Base-by-base conservation (phyloP, 371 early-diverging fungal species). In the Lichtheimia corymbifera region DNA sequence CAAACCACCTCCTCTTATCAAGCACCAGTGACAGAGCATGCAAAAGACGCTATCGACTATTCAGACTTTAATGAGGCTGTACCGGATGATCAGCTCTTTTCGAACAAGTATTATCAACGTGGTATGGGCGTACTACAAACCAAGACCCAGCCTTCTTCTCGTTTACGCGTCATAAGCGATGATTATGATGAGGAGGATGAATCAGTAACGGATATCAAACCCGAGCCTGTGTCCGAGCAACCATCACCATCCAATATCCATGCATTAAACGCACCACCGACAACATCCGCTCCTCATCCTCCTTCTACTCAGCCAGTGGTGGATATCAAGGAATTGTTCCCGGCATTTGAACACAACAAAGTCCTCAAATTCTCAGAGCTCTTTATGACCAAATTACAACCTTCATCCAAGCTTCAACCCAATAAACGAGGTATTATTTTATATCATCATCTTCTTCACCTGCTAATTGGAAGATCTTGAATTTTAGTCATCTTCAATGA, bases 21-120 rank as follows among this genome's bases (percentile, higher is more conserved):
- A 73, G 55, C 63, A 56, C 20, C 35, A 20, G 63, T 66, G 11
- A 77, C 68, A 35, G 60, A 70, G 20, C 90, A 85, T 61, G 70
- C 76, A 18, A 83, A 77, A 22, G 87, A 89, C 59, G 94, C 94
- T 5, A 72, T 92, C 0, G 94, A 95, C 72, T 95, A 83, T 67
- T 91, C 90, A 0, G 91, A 91, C 58, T 85, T 89, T 65, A 81
- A 90, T 65, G 95, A 95, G 62, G 71, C 88, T 14, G 90, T 88
- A 4, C 89, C 86, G 2, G 93, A 92, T 60, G 84, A 83, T 35
- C 63, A 73, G 3, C 62, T 65, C 50, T 67, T 71, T 47, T 72
- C 74, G 17, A 74, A 76, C 54, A 76, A 72, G 25, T 72, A 76
- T 53, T 80, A 73, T 53, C 58, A 67, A 28, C 73, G 72, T 50